phyloP scores from a whole-genome alignment of 352 stramenopile genomes.

The Phytophthora pini region DNA sequence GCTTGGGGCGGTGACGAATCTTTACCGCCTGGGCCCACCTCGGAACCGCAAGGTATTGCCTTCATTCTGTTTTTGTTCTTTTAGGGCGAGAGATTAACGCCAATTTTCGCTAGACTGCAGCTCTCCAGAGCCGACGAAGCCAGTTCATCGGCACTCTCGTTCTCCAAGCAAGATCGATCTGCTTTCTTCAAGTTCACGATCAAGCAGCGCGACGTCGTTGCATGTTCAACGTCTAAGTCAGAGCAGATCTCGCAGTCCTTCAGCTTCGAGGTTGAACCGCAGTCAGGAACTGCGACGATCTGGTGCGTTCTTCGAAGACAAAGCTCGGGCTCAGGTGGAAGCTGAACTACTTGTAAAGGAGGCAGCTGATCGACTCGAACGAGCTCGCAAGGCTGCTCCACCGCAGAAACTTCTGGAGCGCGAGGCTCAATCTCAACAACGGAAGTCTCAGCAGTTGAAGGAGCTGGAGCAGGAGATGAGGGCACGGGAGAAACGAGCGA shows the following conservation, averaged over 20 bases:
- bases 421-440: conserved; percentile 43
- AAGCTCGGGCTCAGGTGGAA: conserved; percentile 51
- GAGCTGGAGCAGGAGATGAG: conserved; percentile 44
- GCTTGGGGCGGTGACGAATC: conserved; percentile 32
- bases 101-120: conserved; percentile 10
- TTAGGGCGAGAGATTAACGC: neutral
- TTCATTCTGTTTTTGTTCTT: neutral
- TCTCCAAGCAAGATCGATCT: conserved; percentile 27
- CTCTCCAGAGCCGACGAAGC: conserved; percentile 11
- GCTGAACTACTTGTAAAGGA: conserved; percentile 32
- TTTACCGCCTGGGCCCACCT: conserved; percentile 5
- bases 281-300: conserved; percentile 41
- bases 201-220: conserved; percentile 19
- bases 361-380: conserved; percentile 42
- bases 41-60: conserved; percentile 21
- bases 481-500: conserved; percentile 46
- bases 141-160: conserved; percentile 6
- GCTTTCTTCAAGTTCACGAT: conserved; percentile 1
- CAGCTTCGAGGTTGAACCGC: conserved; percentile 21
- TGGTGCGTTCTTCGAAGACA: conserved; percentile 70
- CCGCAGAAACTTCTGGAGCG: conserved; percentile 63
- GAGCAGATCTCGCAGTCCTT: conserved; percentile 27
- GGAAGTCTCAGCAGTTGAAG: conserved; percentile 50
- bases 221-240: conserved; percentile 10
- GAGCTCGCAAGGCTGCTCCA: conserved; percentile 52